A percentile compares a stretch with the other conserved stretches of the same genome.
Conservation (phyloP, 2,329 filamentous ascomycete species). For the Microascus cirrosus region DNA sequence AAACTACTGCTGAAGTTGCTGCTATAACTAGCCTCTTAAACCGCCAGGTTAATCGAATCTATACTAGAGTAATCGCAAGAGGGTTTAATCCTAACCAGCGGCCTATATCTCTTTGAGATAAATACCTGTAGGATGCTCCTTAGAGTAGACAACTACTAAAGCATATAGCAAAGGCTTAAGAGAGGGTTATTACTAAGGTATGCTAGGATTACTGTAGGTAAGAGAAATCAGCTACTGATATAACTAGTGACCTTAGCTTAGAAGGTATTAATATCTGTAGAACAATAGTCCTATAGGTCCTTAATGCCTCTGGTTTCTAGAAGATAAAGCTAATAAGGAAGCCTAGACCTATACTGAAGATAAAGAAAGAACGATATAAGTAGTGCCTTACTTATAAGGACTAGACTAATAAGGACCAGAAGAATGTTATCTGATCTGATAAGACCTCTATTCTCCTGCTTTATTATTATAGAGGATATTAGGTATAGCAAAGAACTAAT, state of each 20-base stretch:
- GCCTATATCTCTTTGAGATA: conserved; percentile 2
- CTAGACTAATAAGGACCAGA: conserved; percentile 11
- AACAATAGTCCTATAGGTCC: conserved; percentile 5
- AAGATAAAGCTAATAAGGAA: no score
- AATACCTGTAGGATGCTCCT: conserved; percentile 1
- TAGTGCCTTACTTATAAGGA: background rate
- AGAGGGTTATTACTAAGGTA: conserved; percentile 2
- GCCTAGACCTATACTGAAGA: no score
- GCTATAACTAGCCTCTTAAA: background rate
- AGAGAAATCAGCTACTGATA: conserved; percentile 7
- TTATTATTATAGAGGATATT: conserved; percentile 7
- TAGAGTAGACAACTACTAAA: background rate
- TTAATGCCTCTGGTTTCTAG: background rate
- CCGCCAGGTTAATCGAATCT: background rate
- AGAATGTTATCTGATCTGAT: conserved; percentile 11
- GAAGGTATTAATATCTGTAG: conserved; percentile 3
- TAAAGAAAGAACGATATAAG: no score
- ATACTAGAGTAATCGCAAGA: background rate
- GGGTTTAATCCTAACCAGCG: conserved; percentile 5
- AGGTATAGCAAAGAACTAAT: conserved; percentile 5
- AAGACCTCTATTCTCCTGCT: conserved; percentile 11
- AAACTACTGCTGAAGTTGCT: background rate
- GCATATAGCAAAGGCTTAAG: background rate
- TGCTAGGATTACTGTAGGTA: conserved; percentile 4
- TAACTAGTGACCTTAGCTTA: conserved; percentile 6